Evolutionary conservation across 2,329 filamentous ascomycete species (phyloP), one percentile per base, ranked within the genome.

Genomic region (Thielaviopsis musarum): DNA sequence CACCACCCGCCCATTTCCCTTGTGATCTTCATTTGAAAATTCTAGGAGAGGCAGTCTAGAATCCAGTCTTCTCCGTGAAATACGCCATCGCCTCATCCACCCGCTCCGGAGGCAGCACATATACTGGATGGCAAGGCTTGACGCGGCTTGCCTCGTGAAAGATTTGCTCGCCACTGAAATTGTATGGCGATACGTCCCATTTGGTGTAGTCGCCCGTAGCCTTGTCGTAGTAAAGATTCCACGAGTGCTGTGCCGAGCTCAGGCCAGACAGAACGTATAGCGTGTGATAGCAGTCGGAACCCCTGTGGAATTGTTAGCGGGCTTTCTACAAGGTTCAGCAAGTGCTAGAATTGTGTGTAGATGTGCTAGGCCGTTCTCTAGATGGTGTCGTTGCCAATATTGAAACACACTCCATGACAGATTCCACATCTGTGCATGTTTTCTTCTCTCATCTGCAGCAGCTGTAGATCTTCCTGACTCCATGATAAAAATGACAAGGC

Each of bases 261-360:
- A 97, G 76, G 5, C 91, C 91, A 22, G 86, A 84, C 21, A 97
- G 79, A 30, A 91, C 88, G 72, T 97, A 97, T 73, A 88, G 93
- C 52, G 89, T 89, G 72, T 97, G 91, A 67, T 97, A 96, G 55
- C 86, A 84, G 73, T 97, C 91, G 4, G 90, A 84, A 62, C 77
- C n/a, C n/a, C 45, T 49, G 19, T 49, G 17, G 3, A 45, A 5
- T n/a, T 45, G 38, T 45, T n/a, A 45, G 38, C 17, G 13, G 5
- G 15, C 10, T 6, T 3, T 17, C 2, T 45, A 2, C 24, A 59
- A 30, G 5, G 61, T 49, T 26, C 59, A 57, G 45, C 13, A 56
- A 34, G 30, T 34, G 9, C 30, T 34, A 34, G 30, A 34, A 3
- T 34, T 5, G 30, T 34, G 30, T 34, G 30, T 34, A 28, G 26